A percentile compares a stretch with the other conserved stretches of the same genome.
Evolutionary conservation across 164 flowering plant genomes (phyloP).

Genomic region (Magnolia officinalis): DNA sequence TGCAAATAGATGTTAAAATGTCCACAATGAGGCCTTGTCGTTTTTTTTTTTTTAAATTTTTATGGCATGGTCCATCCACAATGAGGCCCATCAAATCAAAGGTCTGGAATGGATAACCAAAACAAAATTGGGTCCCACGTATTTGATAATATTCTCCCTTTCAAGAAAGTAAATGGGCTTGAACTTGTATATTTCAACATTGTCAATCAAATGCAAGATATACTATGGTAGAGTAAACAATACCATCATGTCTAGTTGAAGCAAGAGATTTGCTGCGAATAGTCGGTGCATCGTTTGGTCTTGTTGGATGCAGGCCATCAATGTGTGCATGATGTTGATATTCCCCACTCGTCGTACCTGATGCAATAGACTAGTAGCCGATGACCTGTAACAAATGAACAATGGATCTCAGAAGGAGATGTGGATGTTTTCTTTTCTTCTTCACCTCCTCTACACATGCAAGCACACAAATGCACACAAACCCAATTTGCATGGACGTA

Average conservation of each 20-base stretch:
- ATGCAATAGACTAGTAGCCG: conserved; percentile 47
- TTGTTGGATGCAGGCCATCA: conserved; percentile 41
- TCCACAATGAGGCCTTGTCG: too few species aligned
- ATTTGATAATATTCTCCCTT: too few species aligned
- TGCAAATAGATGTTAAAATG: too few species aligned
- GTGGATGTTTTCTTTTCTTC: neutral
- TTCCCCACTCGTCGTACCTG: conserved; percentile 44
- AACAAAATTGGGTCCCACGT: too few species aligned
- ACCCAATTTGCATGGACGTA: neutral
- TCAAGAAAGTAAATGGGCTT: neutral
- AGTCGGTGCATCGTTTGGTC: conserved; percentile 42
- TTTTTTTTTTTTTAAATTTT: too few species aligned
- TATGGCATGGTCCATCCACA: too few species aligned
- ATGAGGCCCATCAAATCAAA: too few species aligned
- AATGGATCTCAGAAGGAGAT: neutral
- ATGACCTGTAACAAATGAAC: conserved; percentile 42
- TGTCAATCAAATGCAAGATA: neutral
- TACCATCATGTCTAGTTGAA: conserved; percentile 63
- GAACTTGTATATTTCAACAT: neutral
- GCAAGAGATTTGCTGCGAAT: conserved; percentile 64
- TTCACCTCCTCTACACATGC: neutral
- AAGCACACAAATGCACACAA: neutral
- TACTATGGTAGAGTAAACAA: neutral
- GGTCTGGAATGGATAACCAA: too few species aligned
- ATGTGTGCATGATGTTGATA: conserved; percentile 28